Evolutionary conservation across 2,329 filamentous ascomycete genomes (phyloP).

Genomic region (Cladosporium colombiae): DNA sequence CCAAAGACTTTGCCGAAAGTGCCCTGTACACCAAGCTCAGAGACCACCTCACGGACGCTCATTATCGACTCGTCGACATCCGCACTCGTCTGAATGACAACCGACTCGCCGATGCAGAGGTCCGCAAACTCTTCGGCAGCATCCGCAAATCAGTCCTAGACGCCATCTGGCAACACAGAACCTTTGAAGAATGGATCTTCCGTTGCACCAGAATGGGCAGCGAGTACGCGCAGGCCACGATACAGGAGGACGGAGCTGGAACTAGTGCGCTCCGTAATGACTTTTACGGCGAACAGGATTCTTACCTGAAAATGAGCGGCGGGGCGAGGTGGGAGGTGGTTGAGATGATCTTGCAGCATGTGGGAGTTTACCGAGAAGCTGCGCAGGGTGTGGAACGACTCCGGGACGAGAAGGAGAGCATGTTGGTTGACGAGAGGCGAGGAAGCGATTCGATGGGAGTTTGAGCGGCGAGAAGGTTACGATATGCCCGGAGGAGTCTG

Average conservation of each 20-base stretch:
- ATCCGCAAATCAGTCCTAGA: slow-evolving; percentile 5
- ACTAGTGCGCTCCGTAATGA: background rate
- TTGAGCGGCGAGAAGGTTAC: background rate
- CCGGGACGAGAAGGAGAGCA: background rate
- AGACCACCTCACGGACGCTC: background rate
- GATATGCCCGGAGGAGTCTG: background rate
- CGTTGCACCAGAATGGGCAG: background rate
- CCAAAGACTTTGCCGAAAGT: too few species aligned
- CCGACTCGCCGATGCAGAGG: background rate
- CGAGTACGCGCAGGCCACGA: background rate
- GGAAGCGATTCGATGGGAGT: too few species aligned
- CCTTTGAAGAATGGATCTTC: background rate
- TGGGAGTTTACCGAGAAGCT: background rate
- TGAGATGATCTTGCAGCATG: background rate
- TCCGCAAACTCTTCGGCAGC: background rate
- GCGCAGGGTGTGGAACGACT: background rate
- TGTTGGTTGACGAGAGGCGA: background rate
- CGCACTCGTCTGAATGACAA: background rate
- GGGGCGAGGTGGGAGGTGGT: background rate
- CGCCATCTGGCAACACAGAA: background rate
- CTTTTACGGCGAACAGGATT: background rate
- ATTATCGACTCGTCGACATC: background rate
- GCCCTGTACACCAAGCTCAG: background rate
- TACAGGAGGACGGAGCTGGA: background rate
- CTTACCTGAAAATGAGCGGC: background rate